Percentiles rank a stretch among this genome's conserved stretches.
Evolutionary conservation across 2,329 filamentous ascomycete species (phyloP).

Genomic region (Metarhizium robertsii): DNA sequence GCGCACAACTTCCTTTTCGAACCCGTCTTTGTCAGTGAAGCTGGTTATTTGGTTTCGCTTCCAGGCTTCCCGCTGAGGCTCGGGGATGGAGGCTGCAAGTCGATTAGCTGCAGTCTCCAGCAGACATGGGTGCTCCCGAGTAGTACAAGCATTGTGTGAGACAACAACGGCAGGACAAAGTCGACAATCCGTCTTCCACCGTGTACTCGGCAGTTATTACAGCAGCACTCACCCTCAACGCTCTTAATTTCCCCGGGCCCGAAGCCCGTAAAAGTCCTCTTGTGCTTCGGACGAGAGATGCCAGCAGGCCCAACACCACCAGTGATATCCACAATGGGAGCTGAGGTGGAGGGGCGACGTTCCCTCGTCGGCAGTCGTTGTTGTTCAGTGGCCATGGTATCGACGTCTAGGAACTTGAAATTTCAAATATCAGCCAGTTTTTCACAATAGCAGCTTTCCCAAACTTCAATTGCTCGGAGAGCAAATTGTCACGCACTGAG

Average conservation of each 20-base stretch:
- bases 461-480: not conserved
- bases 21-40: conserved; percentile 74
- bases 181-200: too few species aligned
- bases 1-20: conserved; percentile 77
- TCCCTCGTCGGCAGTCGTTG: conserved; percentile 49
- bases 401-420: not conserved
- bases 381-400: conserved; percentile 25
- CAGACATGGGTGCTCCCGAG: too few species aligned
- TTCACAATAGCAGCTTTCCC: too few species aligned
- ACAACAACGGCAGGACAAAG: too few species aligned
- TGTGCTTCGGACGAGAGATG: conserved; percentile 85
- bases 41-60: conserved; percentile 52
- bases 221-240: conserved; percentile 61
- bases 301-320: conserved; percentile 81
- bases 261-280: conserved; percentile 91
- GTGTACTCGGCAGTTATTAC: not conserved
- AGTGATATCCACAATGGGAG: conserved; percentile 77
- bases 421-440: not conserved
- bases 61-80: conserved; percentile 77
- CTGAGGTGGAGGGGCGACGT: conserved; percentile 71
- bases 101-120: not conserved
- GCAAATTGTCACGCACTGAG: not conserved
- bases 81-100: conserved; percentile 63
- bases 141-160: too few species aligned
- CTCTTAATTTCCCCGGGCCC: conserved; percentile 85